phyloP scores from a whole-genome alignment of 305 asterid genomes.

The Solanum aculeatissimum region DNA sequence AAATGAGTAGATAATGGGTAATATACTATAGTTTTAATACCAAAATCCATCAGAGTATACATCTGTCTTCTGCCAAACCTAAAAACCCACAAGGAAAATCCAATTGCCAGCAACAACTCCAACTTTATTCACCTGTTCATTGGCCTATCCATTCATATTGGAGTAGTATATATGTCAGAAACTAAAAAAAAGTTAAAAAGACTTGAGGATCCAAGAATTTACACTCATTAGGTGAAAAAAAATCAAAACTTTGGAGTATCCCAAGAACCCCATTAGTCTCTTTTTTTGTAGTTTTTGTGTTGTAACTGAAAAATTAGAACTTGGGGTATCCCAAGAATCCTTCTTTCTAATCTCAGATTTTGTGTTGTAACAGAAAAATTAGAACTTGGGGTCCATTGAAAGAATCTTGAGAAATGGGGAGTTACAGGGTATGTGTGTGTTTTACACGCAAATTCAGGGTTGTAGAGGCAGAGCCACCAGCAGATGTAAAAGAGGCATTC shows the following conservation, averaged over 20 bases:
- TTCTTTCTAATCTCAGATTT: not conserved
- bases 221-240: not conserved
- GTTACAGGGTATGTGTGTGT: conserved; percentile 10
- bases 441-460: conserved; percentile 12
- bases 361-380: not conserved
- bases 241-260: not conserved
- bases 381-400: not conserved
- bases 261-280: not conserved
- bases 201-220: not conserved
- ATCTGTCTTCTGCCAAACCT: not conserved
- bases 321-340: not conserved
- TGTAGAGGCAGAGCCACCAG: conserved; percentile 11
- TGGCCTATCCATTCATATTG: not conserved
- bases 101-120: not conserved
- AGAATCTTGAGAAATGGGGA: not conserved
- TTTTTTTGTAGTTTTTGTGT: not conserved
- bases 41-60: not conserved
- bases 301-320: not conserved
- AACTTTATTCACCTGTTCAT: not conserved
- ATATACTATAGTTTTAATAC: not conserved
- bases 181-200: not conserved
- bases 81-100: not conserved
- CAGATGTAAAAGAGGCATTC: conserved; percentile 17
- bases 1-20: not conserved
- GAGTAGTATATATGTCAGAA: not conserved